phyloP scores from a whole-genome alignment of 768 basidiomycete species.

The Brasilioporus rufonigricans region DNA sequence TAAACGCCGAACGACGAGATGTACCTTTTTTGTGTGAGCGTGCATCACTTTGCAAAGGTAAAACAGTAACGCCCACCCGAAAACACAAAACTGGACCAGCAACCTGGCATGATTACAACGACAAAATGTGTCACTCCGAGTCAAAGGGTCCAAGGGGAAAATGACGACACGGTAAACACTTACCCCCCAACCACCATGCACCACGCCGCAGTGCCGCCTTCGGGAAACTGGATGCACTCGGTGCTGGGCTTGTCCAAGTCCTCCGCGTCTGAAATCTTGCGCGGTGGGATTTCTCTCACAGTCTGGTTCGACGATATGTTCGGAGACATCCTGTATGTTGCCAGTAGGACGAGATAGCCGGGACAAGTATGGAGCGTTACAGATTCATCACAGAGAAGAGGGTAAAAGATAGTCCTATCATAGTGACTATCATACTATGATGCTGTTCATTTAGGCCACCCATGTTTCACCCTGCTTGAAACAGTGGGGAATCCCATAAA shows the following conservation, averaged over 20 bases:
- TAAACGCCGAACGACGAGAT: conserved; percentile 39
- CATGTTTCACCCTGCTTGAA: no score
- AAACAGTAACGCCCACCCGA: conserved; percentile 21
- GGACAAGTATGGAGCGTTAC: background rate
- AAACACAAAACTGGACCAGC: conserved; percentile 33
- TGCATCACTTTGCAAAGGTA: background rate
- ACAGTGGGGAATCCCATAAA: no score
- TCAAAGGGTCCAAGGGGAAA: no score
- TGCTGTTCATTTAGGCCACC: no score
- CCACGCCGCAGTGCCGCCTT: conserved; percentile 31
- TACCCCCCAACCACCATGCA: conserved; percentile 22
- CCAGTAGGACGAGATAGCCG: background rate
- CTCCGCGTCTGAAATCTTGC: background rate
- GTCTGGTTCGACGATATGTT: conserved; percentile 5
- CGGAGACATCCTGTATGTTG: conserved; percentile 4
- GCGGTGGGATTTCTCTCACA: background rate
- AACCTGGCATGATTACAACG: conserved; percentile 19
- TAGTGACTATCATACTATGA: no score
- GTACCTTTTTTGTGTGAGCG: conserved; percentile 26
- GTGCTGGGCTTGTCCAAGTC: background rate
- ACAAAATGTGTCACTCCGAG: background rate
- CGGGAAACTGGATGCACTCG: conserved; percentile 19
- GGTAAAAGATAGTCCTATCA: background rate
- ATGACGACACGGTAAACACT: background rate
- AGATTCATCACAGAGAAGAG: background rate